Evolutionary conservation across 768 basidiomycete genomes (phyloP).

Genomic region (Suillus paluster): DNA sequence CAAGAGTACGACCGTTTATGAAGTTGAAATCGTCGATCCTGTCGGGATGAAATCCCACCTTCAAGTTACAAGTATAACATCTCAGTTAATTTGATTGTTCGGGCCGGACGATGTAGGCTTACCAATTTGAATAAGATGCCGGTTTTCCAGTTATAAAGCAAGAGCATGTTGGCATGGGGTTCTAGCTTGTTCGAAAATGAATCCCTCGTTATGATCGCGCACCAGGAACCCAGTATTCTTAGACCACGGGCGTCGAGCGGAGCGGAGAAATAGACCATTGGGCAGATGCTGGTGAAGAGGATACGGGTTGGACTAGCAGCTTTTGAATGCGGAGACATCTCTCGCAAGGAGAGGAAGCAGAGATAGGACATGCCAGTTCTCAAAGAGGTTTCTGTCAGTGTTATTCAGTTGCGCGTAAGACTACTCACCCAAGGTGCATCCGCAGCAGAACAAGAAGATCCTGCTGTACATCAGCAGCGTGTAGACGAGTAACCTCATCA

Average conservation of each 20-base stretch:
- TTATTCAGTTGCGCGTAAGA: not conserved
- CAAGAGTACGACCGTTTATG: not conserved
- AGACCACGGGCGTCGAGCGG: not conserved
- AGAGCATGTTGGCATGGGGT: not conserved
- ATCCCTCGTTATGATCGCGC: not conserved
- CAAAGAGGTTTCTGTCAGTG: not conserved
- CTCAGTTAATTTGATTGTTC: not conserved
- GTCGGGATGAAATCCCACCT: not conserved
- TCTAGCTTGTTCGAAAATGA: not conserved
- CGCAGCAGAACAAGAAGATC: not conserved
- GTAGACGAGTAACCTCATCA: not conserved
- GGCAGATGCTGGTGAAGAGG: not conserved
- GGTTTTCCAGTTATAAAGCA: not conserved
- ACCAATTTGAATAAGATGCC: not conserved
- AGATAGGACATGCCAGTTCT: not conserved
- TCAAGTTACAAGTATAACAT: too few relatives aligned
- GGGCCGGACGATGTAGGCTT: not conserved
- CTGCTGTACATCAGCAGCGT: not conserved
- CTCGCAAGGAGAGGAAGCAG: slow-evolving; percentile 1
- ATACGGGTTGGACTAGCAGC: not conserved
- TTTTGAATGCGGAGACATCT: not conserved
- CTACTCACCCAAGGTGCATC: not conserved
- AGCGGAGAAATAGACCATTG: not conserved
- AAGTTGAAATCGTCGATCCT: not conserved
- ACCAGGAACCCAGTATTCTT: not conserved